Evolutionary conservation across 352 stramenopile species (phyloP).

Genomic region (Peronosclerospora sorghi): DNA sequence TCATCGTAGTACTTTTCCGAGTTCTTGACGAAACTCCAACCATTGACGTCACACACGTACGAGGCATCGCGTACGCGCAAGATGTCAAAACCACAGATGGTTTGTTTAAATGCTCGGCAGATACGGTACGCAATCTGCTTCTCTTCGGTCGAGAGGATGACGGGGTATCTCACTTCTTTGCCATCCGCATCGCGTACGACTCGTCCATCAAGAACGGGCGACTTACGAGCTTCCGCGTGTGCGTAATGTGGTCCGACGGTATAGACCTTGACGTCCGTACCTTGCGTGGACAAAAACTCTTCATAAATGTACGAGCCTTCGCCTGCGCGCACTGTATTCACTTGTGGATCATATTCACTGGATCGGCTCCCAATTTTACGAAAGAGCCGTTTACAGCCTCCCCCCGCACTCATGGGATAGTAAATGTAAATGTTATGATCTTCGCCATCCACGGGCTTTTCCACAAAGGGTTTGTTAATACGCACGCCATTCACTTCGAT

Average conservation of each 20-base stretch:
- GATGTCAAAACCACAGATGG: constrained; percentile 99
- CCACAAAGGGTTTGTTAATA: constrained; percentile 99
- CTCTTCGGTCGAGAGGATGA: constrained; percentile 97
- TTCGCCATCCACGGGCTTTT: constrained; percentile 99
- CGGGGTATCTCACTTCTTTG: constrained; percentile 98
- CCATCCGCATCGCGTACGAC: constrained; percentile 94
- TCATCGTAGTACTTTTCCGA: constrained; percentile 99
- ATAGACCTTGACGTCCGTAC: constrained; percentile 99
- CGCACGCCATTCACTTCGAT: constrained; percentile 87
- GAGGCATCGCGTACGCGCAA: constrained; percentile 85
- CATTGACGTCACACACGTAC: constrained; percentile 99
- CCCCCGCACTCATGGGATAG: constrained; percentile 97
- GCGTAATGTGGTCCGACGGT: constrained; percentile 97
- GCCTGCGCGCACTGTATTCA: constrained; percentile 88
- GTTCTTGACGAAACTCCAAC: constrained; percentile 99
- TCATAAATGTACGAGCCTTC: constrained; percentile 95
- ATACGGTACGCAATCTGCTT: constrained; percentile 96
- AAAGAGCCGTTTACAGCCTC: constrained; percentile 98
- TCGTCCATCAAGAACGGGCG: constrained; percentile 96
- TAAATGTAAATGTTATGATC: constrained; percentile 99
- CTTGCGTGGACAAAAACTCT: constrained; percentile 98
- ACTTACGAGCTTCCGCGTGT: constrained; percentile 99
- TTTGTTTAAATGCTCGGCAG: constrained; percentile 70
- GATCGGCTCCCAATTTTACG: constrained; percentile 91
- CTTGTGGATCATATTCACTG: constrained; percentile 91